phyloP scores from a whole-genome alignment of 768 basidiomycete species.

The Boletus rufocinnamomeus region DNA sequence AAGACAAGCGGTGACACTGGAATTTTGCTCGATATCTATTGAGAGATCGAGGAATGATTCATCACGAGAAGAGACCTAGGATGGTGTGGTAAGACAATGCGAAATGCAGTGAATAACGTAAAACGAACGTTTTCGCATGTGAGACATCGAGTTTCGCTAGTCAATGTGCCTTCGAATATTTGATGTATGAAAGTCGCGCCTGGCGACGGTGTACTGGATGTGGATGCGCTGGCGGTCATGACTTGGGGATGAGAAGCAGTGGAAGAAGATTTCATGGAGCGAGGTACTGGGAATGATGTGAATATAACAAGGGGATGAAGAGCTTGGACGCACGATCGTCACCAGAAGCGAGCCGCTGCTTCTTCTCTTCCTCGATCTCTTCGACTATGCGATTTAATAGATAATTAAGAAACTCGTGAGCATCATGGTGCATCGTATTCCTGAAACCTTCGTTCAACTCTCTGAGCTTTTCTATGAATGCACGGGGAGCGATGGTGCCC shows the following conservation, averaged over 20 bases:
- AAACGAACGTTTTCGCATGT: constrained; percentile 91
- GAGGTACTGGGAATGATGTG: constrained; percentile 48
- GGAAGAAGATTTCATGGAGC: constrained; percentile 57
- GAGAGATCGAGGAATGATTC: constrained; percentile 98
- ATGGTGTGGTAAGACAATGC: constrained; percentile 14
- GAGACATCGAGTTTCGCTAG: constrained; percentile 96
- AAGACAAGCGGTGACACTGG: constrained; percentile 93
- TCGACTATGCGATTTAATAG: constrained; percentile 91
- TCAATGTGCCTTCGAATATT: constrained; percentile 90
- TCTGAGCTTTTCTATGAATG: constrained; percentile 92
- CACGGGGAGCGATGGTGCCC: constrained; percentile 86
- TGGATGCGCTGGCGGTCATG: constrained; percentile 46
- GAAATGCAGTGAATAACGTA: constrained; percentile 3
- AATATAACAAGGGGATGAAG: constrained; percentile 8
- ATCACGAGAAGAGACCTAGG: constrained; percentile 85
- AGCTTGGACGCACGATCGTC: constrained; percentile 65
- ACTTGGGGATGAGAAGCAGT: constrained; percentile 44
- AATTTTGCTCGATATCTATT: constrained; percentile 98
- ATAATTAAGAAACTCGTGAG: constrained; percentile 97
- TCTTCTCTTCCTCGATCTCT: constrained; percentile 79
- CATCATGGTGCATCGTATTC: constrained; percentile 94
- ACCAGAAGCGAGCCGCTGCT: constrained; percentile 43
- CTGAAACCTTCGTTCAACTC: constrained; percentile 91
- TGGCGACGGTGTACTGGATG: constrained; percentile 47
- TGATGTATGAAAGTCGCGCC: constrained; percentile 83